phyloP scores from a whole-genome alignment of 352 stramenopile genomes.

The Peronosclerospora sorghi region DNA sequence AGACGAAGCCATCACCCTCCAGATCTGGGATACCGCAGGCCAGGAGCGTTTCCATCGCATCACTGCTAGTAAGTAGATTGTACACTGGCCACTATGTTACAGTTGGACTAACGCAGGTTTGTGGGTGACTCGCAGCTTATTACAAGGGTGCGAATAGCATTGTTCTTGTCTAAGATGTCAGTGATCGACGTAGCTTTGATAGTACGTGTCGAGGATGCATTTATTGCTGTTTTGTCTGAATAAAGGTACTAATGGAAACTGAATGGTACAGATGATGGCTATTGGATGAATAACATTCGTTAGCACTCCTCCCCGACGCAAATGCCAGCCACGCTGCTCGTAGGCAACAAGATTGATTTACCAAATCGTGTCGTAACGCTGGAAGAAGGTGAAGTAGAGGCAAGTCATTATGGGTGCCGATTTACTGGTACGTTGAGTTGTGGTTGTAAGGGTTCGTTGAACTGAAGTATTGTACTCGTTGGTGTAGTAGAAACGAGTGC shows the following conservation, averaged over 20 bases:
- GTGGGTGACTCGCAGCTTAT: slow-evolving; percentile 53
- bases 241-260: too few species aligned
- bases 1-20: slow-evolving; percentile 83
- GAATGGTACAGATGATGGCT: too few species aligned
- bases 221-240: too few species aligned
- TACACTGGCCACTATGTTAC: not conserved
- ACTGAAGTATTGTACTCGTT: too few species aligned
- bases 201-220: too few species aligned
- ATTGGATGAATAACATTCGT: too few species aligned
- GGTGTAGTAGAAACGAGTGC: too few species aligned
- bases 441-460: not conserved
- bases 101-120: slow-evolving; percentile 6
- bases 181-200: slow-evolving; percentile 85
- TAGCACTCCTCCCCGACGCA: too few species aligned
- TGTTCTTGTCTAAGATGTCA: slow-evolving; percentile 90
- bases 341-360: too few species aligned
- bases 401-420: slow-evolving; percentile 74
- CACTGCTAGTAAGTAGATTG: slow-evolving; percentile 70
- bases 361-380: slow-evolving; percentile 61
- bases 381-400: slow-evolving; percentile 67
- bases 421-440: slow-evolving; percentile 60
- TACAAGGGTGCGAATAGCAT: slow-evolving; percentile 92
- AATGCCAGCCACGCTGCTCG: too few species aligned
- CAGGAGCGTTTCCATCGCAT: slow-evolving; percentile 92
- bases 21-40: slow-evolving; percentile 92